These are phyloP conservation scores for Pleurotus citrinopileatus DNA, from an alignment of 768 basidiomycete species.

Conservation along the genomic window DNA sequence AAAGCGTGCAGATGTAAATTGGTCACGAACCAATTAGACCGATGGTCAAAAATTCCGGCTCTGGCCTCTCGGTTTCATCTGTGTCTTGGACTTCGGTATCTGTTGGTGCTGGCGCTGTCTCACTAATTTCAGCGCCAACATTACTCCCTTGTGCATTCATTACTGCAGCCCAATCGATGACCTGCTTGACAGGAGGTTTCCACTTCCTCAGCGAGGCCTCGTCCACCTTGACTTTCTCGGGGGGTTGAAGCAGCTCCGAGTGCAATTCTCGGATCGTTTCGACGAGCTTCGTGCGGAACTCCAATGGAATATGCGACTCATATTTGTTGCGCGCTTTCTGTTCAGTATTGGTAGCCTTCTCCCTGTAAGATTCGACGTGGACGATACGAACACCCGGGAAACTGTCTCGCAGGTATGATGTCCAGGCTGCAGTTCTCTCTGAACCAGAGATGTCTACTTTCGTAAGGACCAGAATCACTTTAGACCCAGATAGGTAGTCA, in stretches of 20 bases:
- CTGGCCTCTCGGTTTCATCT: slow-evolving; percentile 23
- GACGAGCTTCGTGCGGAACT: slow-evolving; percentile 64
- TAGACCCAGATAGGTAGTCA: slow-evolving; percentile 51
- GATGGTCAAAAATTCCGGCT: slow-evolving; percentile 68
- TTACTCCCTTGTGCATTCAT: slow-evolving; percentile 39
- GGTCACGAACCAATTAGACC: slow-evolving; percentile 66
- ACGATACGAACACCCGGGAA: slow-evolving; percentile 63
- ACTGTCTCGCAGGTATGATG: slow-evolving; percentile 46
- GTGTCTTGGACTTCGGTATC: slow-evolving; percentile 25
- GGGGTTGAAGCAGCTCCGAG: slow-evolving; percentile 63
- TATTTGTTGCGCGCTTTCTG: slow-evolving; percentile 47
- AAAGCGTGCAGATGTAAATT: neutral
- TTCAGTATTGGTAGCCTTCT: slow-evolving; percentile 36
- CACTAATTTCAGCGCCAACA: slow-evolving; percentile 44
- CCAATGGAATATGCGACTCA: slow-evolving; percentile 67
- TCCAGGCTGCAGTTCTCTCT: slow-evolving; percentile 63
- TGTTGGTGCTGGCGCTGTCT: slow-evolving; percentile 31
- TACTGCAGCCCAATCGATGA: slow-evolving; percentile 75
- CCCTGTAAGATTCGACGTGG: slow-evolving; percentile 74
- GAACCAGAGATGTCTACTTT: slow-evolving; percentile 86
- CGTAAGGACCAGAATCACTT: slow-evolving; percentile 75
- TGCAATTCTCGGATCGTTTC: slow-evolving; percentile 65
- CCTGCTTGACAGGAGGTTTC: slow-evolving; percentile 59
- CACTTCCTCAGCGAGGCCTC: slow-evolving; percentile 50
- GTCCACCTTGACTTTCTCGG: slow-evolving; percentile 44